Conservation (phyloP, 768 basidiomycete species). For the Leccinellum rugosiceps region DNA sequence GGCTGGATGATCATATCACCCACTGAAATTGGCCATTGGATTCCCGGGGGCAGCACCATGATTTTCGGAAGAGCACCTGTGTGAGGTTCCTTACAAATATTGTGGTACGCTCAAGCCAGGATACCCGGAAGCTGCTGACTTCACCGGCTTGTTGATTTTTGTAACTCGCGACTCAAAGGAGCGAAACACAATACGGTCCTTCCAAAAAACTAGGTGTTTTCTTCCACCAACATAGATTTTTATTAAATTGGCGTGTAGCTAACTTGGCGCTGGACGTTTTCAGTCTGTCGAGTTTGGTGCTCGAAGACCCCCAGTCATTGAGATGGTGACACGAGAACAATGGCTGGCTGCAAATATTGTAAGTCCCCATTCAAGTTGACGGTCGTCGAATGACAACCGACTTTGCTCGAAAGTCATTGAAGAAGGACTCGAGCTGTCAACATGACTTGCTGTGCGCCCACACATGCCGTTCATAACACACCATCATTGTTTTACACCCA, state of each 20-base stretch:
- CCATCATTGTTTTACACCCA: not conserved
- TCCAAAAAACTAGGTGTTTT: conserved; percentile 13
- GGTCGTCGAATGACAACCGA: conserved; percentile 28
- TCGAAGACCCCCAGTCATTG: conserved; percentile 24
- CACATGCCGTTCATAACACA: not conserved
- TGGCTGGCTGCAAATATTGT: conserved; percentile 27
- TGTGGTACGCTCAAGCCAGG: not conserved
- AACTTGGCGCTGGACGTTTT: conserved; percentile 8
- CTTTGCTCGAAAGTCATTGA: conserved; percentile 27
- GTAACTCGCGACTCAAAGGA: no score
- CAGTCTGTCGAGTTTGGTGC: conserved; percentile 18
- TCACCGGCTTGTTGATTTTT: conserved; percentile 5
- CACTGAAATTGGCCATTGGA: not conserved
- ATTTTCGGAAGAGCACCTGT: not conserved
- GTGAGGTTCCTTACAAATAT: not conserved
- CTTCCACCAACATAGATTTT: conserved; percentile 4
- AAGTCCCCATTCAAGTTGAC: conserved; percentile 29
- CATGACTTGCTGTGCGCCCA: not conserved
- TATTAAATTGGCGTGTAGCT: not conserved
- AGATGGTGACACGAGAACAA: conserved; percentile 10
- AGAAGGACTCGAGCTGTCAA: conserved; percentile 29
- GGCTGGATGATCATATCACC: not conserved
- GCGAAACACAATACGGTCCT: conserved; percentile 18
- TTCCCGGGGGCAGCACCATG: no score
- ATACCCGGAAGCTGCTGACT: not conserved